These are phyloP conservation scores for Carex scoparia DNA, from an alignment of 176 grass and related monocot genomes.

Conservation along the genomic window DNA sequence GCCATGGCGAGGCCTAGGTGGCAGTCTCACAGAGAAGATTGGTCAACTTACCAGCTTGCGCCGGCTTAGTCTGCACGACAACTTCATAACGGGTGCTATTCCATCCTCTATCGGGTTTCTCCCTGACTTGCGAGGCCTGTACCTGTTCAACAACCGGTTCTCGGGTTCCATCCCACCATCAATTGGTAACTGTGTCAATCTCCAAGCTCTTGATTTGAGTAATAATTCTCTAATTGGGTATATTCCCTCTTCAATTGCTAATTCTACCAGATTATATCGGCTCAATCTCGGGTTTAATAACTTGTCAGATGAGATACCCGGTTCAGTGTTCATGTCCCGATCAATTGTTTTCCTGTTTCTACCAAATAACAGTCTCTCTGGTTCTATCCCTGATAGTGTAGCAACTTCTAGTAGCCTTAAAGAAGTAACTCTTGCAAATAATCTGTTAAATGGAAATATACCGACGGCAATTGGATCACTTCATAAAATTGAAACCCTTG, in stretches of 20 bases:
- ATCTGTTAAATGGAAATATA: conserved; percentile 46
- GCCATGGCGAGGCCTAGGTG: conserved; percentile 51
- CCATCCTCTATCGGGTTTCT: conserved; percentile 38
- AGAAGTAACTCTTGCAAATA: conserved; percentile 34
- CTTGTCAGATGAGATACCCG: conserved; percentile 33
- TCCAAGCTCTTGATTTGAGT: conserved; percentile 52
- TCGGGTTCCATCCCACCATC: conserved; percentile 44
- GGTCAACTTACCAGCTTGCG: conserved; percentile 46
- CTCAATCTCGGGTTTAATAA: conserved; percentile 60
- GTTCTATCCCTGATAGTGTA: conserved; percentile 45
- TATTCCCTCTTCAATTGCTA: conserved; percentile 43
- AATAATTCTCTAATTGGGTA: conserved; percentile 39
- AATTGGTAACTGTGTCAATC: conserved; percentile 35
- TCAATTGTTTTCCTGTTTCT: conserved; percentile 52
- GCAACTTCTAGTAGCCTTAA: conserved; percentile 35
- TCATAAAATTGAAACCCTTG: conserved; percentile 40
- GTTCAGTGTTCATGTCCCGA: neutral
- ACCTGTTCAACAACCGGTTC: conserved; percentile 78
- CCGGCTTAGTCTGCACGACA: conserved; percentile 61
- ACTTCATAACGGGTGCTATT: conserved; percentile 40
- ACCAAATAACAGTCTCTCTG: conserved; percentile 46
- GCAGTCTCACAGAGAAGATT: conserved; percentile 41
- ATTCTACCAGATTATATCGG: conserved; percentile 48
- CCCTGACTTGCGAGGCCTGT: conserved; percentile 44
- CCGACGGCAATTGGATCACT: conserved; percentile 40